These are phyloP conservation scores for Aspergillus coremiiformis DNA, from an alignment of 495 filamentous ascomycete species.

Conservation along the genomic window DNA sequence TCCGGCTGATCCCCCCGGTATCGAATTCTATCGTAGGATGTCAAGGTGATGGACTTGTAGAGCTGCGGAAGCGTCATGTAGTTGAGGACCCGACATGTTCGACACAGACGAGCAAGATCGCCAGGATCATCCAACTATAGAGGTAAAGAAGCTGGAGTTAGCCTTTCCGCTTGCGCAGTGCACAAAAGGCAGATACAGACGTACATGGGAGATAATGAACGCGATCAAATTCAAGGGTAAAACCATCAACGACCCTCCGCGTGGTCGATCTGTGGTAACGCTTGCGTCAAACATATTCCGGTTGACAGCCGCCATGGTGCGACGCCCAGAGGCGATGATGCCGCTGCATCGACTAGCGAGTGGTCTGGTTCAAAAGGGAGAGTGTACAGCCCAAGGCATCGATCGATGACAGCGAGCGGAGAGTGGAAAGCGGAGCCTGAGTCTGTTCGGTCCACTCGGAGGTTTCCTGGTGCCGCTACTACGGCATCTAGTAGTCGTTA, in stretches of 20 bases:
- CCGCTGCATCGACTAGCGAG: conserved; percentile 25
- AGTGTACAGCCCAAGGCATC: conserved; percentile 6
- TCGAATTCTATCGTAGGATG: conserved; percentile 53
- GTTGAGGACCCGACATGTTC: conserved; percentile 56
- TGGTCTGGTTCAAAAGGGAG: neutral
- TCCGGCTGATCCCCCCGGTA: conserved; percentile 52
- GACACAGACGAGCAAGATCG: conserved; percentile 51
- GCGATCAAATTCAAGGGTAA: conserved; percentile 54
- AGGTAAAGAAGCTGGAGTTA: neutral
- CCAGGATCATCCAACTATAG: conserved; percentile 42
- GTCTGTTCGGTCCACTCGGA: neutral
- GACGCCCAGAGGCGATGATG: conserved; percentile 23
- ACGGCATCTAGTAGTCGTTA: too few species aligned
- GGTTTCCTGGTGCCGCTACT: neutral
- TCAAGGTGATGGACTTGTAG: conserved; percentile 49
- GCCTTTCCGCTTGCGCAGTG: neutral
- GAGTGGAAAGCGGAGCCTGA: neutral
- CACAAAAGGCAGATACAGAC: neutral
- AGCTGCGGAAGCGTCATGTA: conserved; percentile 59
- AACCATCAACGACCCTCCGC: conserved; percentile 32
- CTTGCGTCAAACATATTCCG: conserved; percentile 42
- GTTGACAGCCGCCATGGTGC: conserved; percentile 42
- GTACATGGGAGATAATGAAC: conserved; percentile 47
- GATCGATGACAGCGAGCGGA: conserved; percentile 5
- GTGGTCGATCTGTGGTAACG: conserved; percentile 26